These are phyloP conservation scores for Papiliotrema nemorosa DNA, from an alignment of 1,284 basidiomycete genomes.

Conservation along the genomic window DNA sequence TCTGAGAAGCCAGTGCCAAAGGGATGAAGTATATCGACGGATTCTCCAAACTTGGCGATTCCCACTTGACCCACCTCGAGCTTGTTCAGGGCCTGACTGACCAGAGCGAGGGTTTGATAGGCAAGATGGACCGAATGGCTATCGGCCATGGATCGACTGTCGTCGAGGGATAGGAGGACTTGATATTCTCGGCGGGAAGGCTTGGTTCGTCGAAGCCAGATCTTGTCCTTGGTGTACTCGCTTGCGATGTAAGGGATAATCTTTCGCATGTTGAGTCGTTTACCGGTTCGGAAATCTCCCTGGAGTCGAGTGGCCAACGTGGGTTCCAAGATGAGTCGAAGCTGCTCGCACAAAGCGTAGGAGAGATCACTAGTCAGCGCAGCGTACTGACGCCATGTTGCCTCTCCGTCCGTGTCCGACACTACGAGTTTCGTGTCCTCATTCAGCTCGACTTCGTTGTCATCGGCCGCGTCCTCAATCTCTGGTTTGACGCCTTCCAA, in stretches of 20 bases:
- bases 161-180: constrained; percentile 89
- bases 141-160: constrained; percentile 95
- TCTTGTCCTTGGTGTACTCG: constrained; percentile 99
- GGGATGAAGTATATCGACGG: constrained; percentile 81
- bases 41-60: constrained; percentile 85
- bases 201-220: constrained; percentile 92
- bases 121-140: constrained; percentile 90
- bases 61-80: constrained; percentile 94
- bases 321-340: constrained; percentile 93
- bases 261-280: constrained; percentile 98
- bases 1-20: constrained; percentile 78
- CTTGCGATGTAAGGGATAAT: constrained; percentile 98
- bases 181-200: constrained; percentile 96
- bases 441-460: constrained; percentile 57
- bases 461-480: constrained; percentile 21
- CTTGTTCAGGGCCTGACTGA: constrained; percentile 83
- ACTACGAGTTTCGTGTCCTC: constrained; percentile 49
- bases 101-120: constrained; percentile 88
- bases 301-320: constrained; percentile 90
- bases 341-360: constrained; percentile 88
- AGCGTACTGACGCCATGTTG: constrained; percentile 87
- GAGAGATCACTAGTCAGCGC: constrained; percentile 87
- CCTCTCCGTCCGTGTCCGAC: constrained; percentile 54
- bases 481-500: constrained; percentile 36
- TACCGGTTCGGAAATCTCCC: constrained; percentile 97